A percentile compares a stretch with the other conserved stretches of the same genome.
These are phyloP conservation scores for Xylaria sp. DNA, from an alignment of 2,329 filamentous ascomycete species.

Conservation along the genomic window DNA sequence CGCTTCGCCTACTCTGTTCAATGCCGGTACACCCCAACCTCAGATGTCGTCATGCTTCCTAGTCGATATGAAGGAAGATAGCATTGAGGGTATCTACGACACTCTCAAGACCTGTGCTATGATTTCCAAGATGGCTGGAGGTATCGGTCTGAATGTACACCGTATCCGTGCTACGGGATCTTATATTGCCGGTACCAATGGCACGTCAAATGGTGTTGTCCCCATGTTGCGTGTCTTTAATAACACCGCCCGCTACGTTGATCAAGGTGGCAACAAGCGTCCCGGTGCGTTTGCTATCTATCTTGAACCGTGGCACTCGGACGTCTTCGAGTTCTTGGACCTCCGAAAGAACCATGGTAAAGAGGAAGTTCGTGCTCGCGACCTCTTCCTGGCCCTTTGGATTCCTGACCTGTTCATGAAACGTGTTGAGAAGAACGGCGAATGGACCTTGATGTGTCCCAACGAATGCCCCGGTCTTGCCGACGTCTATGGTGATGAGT, in stretches of 20 bases:
- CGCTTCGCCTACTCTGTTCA: conserved; percentile 97
- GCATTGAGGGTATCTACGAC: conserved; percentile 98
- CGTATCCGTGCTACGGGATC: conserved; percentile 96
- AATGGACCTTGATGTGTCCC: conserved; percentile 98
- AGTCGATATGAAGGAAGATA: conserved; percentile 99
- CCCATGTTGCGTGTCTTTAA: conserved; percentile 99
- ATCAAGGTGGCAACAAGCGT: conserved; percentile 99
- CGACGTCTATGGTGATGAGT: conserved; percentile 97
- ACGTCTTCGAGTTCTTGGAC: conserved; percentile 97
- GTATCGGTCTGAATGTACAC: conserved; percentile 96
- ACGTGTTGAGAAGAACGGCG: conserved; percentile 93
- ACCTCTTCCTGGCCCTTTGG: conserved; percentile 97
- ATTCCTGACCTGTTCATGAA: conserved; percentile 99
- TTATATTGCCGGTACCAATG: conserved; percentile 97
- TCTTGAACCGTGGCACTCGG: conserved; percentile 97
- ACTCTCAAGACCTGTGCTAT: conserved; percentile 99
- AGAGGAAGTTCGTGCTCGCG: conserved; percentile 94
- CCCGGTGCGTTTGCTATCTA: conserved; percentile 99
- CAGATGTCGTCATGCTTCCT: conserved; percentile 99
- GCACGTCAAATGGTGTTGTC: conserved; percentile 94
- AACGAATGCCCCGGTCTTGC: conserved; percentile 94
- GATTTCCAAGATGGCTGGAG: conserved; percentile 99
- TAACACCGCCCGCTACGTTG: conserved; percentile 98
- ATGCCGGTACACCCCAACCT: conserved; percentile 91
- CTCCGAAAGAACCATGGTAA: conserved; percentile 99